phyloP scores from a whole-genome alignment of 805 yeast genomes.

The Wickerhamiella bombiphila region DNA sequence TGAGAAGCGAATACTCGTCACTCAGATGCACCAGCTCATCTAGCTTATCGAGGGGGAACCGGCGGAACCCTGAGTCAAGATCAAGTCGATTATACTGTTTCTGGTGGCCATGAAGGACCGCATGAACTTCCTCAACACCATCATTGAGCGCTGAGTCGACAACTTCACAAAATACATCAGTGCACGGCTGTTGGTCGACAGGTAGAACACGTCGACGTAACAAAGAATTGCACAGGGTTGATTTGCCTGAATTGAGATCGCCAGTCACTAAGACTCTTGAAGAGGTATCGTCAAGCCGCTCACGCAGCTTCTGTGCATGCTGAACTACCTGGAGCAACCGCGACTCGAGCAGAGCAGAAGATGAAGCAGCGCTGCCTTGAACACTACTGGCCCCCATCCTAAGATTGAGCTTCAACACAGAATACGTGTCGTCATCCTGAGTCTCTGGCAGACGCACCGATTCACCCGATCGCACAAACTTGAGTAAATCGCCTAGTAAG shows the following conservation, averaged over 20 bases:
- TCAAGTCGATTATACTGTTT: not conserved
- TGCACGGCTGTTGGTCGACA: conserved; percentile 95
- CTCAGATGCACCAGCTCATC: conserved; percentile 58
- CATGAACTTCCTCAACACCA: conserved; percentile 83
- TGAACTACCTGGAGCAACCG: conserved; percentile 49
- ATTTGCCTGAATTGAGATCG: conserved; percentile 91
- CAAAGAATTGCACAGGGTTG: conserved; percentile 86
- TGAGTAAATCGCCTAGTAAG: conserved; percentile 21
- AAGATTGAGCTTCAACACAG: conserved; percentile 45
- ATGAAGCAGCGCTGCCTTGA: conserved; percentile 50
- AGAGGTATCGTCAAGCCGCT: conserved; percentile 76
- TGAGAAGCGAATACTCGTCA: conserved; percentile 56
- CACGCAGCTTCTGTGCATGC: conserved; percentile 58
- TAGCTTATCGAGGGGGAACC: conserved; percentile 39
- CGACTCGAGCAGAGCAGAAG: conserved; percentile 47
- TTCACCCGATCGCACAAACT: conserved; percentile 4
- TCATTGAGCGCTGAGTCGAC: conserved; percentile 66
- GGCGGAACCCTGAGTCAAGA: conserved; percentile 27
- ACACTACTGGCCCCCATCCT: conserved; percentile 35
- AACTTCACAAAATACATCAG: conserved; percentile 91
- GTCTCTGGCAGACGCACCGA: conserved; percentile 1
- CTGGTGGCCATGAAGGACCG: conserved; percentile 37
- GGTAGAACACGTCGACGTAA: conserved; percentile 68
- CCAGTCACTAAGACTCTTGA: conserved; percentile 95
- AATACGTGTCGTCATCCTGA: not conserved